Evolutionary conservation across 805 yeast genomes (phyloP).

Genomic region (Priceomyces castillae): DNA sequence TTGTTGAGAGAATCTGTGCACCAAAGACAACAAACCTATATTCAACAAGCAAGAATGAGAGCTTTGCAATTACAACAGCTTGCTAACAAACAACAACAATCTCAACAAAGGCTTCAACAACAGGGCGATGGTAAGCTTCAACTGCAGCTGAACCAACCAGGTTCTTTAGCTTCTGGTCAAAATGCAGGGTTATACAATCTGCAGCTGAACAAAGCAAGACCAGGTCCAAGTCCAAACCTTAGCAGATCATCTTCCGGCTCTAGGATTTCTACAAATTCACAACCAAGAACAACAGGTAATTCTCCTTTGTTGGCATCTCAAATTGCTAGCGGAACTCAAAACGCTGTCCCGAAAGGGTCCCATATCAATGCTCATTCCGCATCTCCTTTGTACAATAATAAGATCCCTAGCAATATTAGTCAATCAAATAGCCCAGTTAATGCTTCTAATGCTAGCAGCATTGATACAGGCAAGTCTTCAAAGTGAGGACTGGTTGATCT

Average conservation of each 20-base stretch:
- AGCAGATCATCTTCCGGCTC: conserved; percentile 2
- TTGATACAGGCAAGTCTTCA: conserved; percentile 3
- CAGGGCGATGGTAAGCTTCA: neutral
- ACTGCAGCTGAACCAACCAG: neutral
- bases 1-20: conserved; percentile 70
- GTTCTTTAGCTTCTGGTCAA: neutral
- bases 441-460: neutral
- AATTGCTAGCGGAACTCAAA: conserved; percentile 1
- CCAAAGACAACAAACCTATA: conserved; percentile 53
- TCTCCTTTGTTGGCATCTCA: conserved; percentile 12
- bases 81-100: conserved; percentile 12
- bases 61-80: conserved; percentile 41
- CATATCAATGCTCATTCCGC: conserved; percentile 1
- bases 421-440: conserved; percentile 1
- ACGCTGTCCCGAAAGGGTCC: neutral
- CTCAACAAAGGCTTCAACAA: conserved; percentile 10
- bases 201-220: conserved; percentile 1
- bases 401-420: conserved; percentile 1
- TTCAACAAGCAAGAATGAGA: conserved; percentile 50
- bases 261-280: conserved; percentile 7
- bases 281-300: conserved; percentile 4
- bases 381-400: conserved; percentile 7
- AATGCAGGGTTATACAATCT: neutral
- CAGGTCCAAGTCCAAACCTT: conserved; percentile 1
- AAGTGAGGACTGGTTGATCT: conserved; percentile 4